These are phyloP conservation scores for Edaphochlamys debaryana DNA, from an alignment of 139 green algal species.

Conservation along the genomic window DNA sequence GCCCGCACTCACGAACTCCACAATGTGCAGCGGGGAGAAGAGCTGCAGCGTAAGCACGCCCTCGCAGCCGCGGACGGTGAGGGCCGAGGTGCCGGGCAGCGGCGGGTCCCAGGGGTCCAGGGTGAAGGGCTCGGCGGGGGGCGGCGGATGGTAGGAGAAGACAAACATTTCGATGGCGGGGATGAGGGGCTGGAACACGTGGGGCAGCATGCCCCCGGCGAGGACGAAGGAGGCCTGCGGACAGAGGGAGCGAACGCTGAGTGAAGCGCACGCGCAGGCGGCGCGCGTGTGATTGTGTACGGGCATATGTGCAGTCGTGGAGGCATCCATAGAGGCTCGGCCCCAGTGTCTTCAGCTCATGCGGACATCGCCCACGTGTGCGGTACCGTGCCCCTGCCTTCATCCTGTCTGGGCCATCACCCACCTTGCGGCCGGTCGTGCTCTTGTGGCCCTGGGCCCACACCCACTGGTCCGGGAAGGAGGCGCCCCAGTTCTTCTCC, in stretches of 20 bases:
- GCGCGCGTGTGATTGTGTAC: too few relatives aligned
- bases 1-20: too few relatives aligned
- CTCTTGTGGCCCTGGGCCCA: conserved; percentile 15
- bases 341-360: too few relatives aligned
- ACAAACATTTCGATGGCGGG: not conserved
- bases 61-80: conserved; percentile 1
- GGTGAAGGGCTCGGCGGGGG: not conserved
- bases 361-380: too few relatives aligned
- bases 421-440: not conserved
- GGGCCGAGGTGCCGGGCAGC: not conserved
- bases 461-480: conserved; percentile 35
- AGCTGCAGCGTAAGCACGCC: not conserved
- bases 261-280: too few relatives aligned
- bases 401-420: too few relatives aligned
- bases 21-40: too few relatives aligned
- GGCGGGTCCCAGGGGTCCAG: conserved; percentile 17
- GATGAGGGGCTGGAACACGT: conserved; percentile 1
- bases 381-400: too few relatives aligned
- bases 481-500: conserved; percentile 31
- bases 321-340: not conserved
- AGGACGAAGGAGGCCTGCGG: conserved; percentile 27
- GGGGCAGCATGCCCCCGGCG: conserved; percentile 24
- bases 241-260: too few relatives aligned
- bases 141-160: conserved; percentile 28
- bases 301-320: not conserved